phyloP scores from a whole-genome alignment of 192 early-diverging fungal species.

The Borealophlyctis nickersoniae region DNA sequence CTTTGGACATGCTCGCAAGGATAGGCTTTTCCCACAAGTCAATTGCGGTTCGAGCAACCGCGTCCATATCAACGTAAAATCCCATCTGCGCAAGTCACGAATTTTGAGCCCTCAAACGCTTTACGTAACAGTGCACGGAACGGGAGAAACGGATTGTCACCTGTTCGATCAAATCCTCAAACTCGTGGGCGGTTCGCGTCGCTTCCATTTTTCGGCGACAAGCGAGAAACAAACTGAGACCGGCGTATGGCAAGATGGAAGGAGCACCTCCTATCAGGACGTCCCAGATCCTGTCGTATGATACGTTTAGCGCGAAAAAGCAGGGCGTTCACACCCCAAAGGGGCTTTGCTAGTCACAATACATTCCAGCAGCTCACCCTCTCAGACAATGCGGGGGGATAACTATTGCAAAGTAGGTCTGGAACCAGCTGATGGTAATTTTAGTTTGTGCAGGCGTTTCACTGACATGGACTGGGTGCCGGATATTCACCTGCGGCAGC shows the following conservation, averaged over 20 bases:
- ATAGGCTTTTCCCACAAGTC: constrained; percentile 46
- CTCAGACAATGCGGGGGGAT: constrained; percentile 34
- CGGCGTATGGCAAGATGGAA: constrained; percentile 39
- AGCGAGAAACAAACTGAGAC: constrained; percentile 35
- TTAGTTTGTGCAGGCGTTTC: background rate
- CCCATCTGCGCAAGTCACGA: constrained; percentile 35
- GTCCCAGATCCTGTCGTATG: constrained; percentile 38
- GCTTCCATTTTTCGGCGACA: constrained; percentile 29
- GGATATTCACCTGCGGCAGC: constrained; percentile 8
- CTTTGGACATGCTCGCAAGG: constrained; percentile 31
- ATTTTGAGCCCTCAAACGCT: background rate
- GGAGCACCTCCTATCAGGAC: constrained; percentile 39
- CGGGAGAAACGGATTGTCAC: constrained; percentile 10
- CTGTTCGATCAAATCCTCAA: constrained; percentile 27
- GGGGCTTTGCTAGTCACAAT: background rate
- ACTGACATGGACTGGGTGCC: background rate
- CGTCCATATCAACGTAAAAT: constrained; percentile 36
- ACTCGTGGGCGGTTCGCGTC: constrained; percentile 13
- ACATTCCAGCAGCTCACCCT: constrained; percentile 8
- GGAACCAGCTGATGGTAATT: constrained; percentile 32
- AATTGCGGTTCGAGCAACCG: constrained; percentile 39
- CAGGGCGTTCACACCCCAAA: background rate
- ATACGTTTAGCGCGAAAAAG: background rate
- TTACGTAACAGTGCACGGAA: constrained; percentile 9
- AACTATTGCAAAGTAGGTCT: constrained; percentile 33